Percentiles rank a stretch among this genome's conserved stretches.
These are phyloP conservation scores for Aureobasidium sp. DNA, from an alignment of 2,329 filamentous ascomycete species.

Conservation along the genomic window DNA sequence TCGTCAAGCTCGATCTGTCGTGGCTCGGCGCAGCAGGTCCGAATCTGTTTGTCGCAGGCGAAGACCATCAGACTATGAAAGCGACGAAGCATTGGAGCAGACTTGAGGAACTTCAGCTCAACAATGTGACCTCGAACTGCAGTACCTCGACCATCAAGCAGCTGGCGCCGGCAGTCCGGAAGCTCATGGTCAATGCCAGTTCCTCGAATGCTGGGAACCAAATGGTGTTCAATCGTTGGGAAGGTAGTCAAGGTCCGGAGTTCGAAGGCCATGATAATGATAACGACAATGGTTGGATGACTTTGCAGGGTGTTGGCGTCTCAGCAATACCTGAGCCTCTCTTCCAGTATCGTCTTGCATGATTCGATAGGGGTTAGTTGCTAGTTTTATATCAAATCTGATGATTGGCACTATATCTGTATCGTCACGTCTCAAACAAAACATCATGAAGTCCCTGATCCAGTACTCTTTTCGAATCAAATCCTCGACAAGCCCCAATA, in stretches of 20 bases:
- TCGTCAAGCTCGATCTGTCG: constrained; percentile 23
- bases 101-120: not conserved
- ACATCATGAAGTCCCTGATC: not conserved
- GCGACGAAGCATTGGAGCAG: not conserved
- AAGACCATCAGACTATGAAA: not conserved
- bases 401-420: not conserved
- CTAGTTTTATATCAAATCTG: not conserved
- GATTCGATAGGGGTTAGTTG: not conserved
- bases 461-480: not conserved
- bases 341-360: not conserved
- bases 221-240: not conserved
- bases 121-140: not conserved
- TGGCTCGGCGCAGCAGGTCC: constrained; percentile 25
- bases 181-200: not conserved
- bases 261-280: not conserved
- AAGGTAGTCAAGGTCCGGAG: not conserved
- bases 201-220: not conserved
- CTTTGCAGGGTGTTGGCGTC: not conserved
- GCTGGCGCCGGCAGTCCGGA: not conserved
- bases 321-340: constrained; percentile 2
- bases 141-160: not conserved
- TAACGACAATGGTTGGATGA: not conserved
- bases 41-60: constrained; percentile 19
- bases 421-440: not conserved
- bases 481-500: not conserved